Evolutionary conservation across 306 rosid genomes (phyloP).

Genomic region (Rubus idaeus): DNA sequence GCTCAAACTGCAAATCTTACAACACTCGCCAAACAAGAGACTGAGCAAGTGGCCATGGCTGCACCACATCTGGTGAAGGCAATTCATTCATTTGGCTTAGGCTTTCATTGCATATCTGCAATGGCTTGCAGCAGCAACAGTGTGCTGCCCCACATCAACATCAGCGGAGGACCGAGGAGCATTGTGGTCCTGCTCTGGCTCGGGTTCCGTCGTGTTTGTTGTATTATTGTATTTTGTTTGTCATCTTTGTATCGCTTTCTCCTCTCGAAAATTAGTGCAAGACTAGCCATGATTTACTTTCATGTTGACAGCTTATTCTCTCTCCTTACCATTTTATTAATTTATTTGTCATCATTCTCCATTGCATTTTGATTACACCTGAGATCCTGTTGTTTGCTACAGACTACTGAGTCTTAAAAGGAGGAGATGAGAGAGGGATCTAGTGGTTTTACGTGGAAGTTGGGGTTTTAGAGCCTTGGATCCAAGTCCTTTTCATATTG

Average conservation of each 20-base stretch:
- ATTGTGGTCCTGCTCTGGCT: not conserved
- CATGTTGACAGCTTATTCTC: no score
- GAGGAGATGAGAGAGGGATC: no score
- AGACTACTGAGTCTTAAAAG: no score
- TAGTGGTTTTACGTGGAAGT: no score
- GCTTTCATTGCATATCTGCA: not conserved
- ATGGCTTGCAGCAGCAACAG: not conserved
- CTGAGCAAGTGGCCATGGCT: constrained; percentile 39
- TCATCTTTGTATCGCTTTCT: not conserved
- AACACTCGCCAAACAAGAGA: constrained; percentile 79
- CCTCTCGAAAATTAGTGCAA: no score
- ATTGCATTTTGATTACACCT: no score
- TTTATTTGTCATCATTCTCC: no score
- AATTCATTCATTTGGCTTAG: not conserved
- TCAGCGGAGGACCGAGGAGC: not conserved
- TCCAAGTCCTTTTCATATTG: no score
- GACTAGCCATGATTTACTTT: no score
- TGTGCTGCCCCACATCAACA: not conserved
- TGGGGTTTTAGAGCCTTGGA: no score
- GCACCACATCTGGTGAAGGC: not conserved
- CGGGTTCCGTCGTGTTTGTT: not conserved
- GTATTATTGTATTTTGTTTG: not conserved
- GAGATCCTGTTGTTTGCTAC: no score
- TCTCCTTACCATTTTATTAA: no score
- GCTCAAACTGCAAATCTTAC: constrained; percentile 75